phyloP scores from a whole-genome alignment of 1,284 basidiomycete species.

The Sanguinoderma infundibulare region DNA sequence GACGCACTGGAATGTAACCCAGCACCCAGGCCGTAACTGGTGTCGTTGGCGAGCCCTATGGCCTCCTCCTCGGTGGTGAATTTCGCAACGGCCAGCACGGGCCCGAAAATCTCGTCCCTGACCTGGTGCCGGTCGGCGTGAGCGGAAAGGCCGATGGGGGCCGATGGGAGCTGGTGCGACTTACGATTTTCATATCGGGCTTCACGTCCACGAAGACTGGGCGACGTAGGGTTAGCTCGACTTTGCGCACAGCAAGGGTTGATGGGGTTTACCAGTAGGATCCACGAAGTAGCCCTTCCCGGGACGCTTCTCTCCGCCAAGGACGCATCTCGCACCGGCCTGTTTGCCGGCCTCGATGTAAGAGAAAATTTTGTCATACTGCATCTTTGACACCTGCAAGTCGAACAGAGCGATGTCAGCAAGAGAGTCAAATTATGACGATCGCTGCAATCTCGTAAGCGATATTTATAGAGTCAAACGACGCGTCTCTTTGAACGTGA shows the following conservation, averaged over 20 bases:
- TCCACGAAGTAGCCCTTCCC: conserved; percentile 78
- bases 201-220: conserved; percentile 77
- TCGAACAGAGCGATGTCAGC: background rate
- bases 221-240: conserved; percentile 1
- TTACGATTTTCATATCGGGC: conserved; percentile 79
- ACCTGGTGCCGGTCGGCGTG: conserved; percentile 48
- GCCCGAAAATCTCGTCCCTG: conserved; percentile 88
- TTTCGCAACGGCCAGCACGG: conserved; percentile 76
- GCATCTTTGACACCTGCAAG: conserved; percentile 75
- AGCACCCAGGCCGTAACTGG: conserved; percentile 87
- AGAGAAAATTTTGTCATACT: conserved; percentile 88
- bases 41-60: conserved; percentile 82
- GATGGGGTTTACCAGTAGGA: conserved; percentile 64
- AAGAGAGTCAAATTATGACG: background rate
- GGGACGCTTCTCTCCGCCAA: conserved; percentile 78
- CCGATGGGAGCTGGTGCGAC: conserved; percentile 27
- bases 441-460: background rate
- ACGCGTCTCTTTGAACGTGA: background rate
- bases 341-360: conserved; percentile 90
- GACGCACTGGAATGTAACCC: conserved; percentile 84
- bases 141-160: background rate
- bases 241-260: background rate
- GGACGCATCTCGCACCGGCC: conserved; percentile 80
- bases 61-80: conserved; percentile 85
- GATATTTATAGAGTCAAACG: too few relatives aligned